A percentile compares a stretch with the other conserved stretches of the same genome.
Conservation (phyloP, 176 grass and related monocot genomes). For the Cenchrus americanus region DNA sequence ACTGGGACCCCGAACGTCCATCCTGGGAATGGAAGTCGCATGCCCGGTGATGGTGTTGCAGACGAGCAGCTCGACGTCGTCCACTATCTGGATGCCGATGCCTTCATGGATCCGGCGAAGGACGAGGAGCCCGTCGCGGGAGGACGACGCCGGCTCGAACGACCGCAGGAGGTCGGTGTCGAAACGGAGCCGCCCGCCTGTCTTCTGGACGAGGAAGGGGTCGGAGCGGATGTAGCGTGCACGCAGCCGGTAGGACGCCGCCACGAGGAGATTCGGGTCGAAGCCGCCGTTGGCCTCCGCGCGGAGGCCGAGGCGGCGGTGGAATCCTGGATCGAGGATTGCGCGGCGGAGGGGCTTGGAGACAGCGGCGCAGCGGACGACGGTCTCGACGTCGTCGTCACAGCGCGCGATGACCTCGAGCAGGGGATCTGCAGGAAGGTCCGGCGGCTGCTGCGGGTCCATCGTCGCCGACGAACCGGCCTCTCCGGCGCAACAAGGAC, state of each 20-base stretch:
- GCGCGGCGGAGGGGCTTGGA: slow-evolving; percentile 13
- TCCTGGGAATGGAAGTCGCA: not conserved
- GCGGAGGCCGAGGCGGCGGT: not conserved
- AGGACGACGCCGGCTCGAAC: not conserved
- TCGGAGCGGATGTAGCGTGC: not conserved
- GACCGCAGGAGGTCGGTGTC: not conserved
- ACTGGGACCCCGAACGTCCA: not conserved
- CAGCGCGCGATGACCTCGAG: not conserved
- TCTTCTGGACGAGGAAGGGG: too few relatives aligned
- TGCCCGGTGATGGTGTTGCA: slow-evolving; percentile 25
- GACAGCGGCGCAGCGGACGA: slow-evolving; percentile 22
- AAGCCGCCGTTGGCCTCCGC: not conserved
- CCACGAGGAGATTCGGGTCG: not conserved
- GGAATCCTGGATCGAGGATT: slow-evolving; percentile 8
- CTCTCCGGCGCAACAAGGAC: too few relatives aligned
- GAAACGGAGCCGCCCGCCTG: not conserved
- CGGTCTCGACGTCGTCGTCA: not conserved
- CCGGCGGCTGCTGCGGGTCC: not conserved
- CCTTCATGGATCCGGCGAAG: not conserved
- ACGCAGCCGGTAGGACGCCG: not conserved
- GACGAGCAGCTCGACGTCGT: not conserved
- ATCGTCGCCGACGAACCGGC: too few relatives aligned
- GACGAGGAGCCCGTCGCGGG: not conserved
- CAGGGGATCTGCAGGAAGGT: not conserved
- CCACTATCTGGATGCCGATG: too few relatives aligned